phyloP scores from a whole-genome alignment of 768 basidiomycete species.

The Trametes cinnabarina region DNA sequence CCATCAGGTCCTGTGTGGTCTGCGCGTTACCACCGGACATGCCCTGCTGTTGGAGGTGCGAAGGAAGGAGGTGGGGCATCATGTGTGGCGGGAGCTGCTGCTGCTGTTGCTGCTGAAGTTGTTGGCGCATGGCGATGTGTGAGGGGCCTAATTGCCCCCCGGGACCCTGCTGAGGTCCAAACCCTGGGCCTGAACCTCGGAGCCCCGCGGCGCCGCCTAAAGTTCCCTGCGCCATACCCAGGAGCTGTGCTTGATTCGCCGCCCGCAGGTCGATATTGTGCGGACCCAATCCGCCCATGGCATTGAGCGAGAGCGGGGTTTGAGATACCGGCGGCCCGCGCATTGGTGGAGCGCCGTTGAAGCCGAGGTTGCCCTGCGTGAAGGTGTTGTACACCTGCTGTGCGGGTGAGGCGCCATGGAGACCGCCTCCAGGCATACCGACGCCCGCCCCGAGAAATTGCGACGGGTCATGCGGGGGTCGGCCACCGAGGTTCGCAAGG shows the following conservation, averaged over 20 bases:
- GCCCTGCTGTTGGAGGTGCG: slow-evolving; percentile 64
- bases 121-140: slow-evolving; percentile 48
- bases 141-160: slow-evolving; percentile 37
- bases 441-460: slow-evolving; percentile 46
- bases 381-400: slow-evolving; percentile 53
- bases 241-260: slow-evolving; percentile 46
- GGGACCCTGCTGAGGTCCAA: slow-evolving; percentile 44
- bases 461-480: slow-evolving; percentile 75
- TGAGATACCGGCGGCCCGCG: slow-evolving; percentile 52
- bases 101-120: slow-evolving; percentile 50
- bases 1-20: slow-evolving; percentile 75
- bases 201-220: slow-evolving; percentile 39
- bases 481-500: slow-evolving; percentile 76
- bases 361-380: slow-evolving; percentile 33
- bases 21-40: slow-evolving; percentile 49
- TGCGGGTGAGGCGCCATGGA: slow-evolving; percentile 45
- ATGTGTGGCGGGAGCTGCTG: slow-evolving; percentile 60
- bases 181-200: slow-evolving; percentile 49
- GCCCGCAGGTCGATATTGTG: slow-evolving; percentile 54
- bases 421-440: slow-evolving; percentile 36
- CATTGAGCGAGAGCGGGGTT: slow-evolving; percentile 43
- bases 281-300: slow-evolving; percentile 53
- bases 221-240: slow-evolving; percentile 45
- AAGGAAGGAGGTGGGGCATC: slow-evolving; percentile 48
- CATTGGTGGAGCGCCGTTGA: slow-evolving; percentile 38